These are phyloP conservation scores for Geotrichum aggregatum DNA, from an alignment of 1,139 yeast species.

Conservation along the genomic window DNA sequence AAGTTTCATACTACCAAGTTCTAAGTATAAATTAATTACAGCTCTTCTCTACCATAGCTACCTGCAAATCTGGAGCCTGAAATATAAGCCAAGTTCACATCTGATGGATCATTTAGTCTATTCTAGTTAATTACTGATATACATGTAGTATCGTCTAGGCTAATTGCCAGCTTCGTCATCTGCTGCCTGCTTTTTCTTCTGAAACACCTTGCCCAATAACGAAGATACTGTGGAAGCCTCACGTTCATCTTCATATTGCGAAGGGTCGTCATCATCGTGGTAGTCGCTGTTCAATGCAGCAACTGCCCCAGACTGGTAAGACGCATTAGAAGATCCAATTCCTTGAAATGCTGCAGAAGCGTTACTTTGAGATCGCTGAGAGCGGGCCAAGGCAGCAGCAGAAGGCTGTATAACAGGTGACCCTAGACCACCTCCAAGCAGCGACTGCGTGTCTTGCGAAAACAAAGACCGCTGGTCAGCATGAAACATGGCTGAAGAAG, in stretches of 20 bases:
- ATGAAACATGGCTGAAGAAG: constrained; percentile 23
- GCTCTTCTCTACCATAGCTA: too few relatives aligned
- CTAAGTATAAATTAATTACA: too few relatives aligned
- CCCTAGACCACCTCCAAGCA: constrained; percentile 23
- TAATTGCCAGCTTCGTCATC: constrained; percentile 3
- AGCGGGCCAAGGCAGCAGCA: constrained; percentile 32
- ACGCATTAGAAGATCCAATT: constrained; percentile 1
- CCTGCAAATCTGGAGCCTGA: too few relatives aligned
- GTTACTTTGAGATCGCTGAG: constrained; percentile 23
- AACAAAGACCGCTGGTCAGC: constrained; percentile 14
- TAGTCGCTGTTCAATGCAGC: constrained; percentile 1
- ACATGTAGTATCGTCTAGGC: neutral
- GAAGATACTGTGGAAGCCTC: constrained; percentile 17
- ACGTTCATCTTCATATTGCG: constrained; percentile 6
- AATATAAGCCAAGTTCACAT: too few relatives aligned
- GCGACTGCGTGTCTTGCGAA: constrained; percentile 28
- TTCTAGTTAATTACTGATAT: constrained; percentile 1
- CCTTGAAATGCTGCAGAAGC: constrained; percentile 19
- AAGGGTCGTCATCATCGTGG: constrained; percentile 6
- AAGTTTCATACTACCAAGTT: too few relatives aligned
- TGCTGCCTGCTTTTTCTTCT: constrained; percentile 1
- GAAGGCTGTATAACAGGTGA: constrained; percentile 31
- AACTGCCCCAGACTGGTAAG: constrained; percentile 1
- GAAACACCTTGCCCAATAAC: constrained; percentile 12
- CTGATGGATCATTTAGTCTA: too few relatives aligned